Conservation (phyloP, 768 basidiomycete species). For the Termitomyces bulborhizus region DNA sequence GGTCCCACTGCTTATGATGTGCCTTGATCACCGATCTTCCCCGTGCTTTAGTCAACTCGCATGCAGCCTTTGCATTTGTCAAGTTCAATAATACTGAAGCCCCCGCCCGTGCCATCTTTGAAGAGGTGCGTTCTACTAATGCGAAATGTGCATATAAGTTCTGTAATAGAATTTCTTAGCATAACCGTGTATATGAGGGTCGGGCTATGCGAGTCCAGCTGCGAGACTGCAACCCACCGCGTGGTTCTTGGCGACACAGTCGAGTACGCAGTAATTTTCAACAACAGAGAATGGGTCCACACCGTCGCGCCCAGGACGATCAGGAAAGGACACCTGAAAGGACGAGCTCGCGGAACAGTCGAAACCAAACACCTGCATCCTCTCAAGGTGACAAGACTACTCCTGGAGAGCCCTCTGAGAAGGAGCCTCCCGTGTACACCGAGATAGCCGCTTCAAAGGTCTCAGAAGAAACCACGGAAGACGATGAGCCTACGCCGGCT, state of each 20-base stretch:
- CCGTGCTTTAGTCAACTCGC: constrained; percentile 42
- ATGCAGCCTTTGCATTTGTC: constrained; percentile 75
- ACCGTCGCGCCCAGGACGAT: constrained; percentile 22
- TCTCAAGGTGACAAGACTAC: not conserved
- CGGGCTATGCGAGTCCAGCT: constrained; percentile 72
- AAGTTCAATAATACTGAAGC: constrained; percentile 59
- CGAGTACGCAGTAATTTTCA: constrained; percentile 38
- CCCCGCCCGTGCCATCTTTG: constrained; percentile 59
- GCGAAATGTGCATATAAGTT: not conserved
- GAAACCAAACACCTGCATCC: not conserved
- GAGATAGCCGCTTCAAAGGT: constrained; percentile 6
- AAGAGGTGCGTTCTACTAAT: constrained; percentile 41
- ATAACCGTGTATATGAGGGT: constrained; percentile 63
- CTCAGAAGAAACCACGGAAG: not conserved
- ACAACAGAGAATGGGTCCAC: constrained; percentile 20
- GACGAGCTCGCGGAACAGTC: constrained; percentile 3
- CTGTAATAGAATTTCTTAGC: constrained; percentile 32
- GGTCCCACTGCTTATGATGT: constrained; percentile 14
- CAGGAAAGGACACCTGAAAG: constrained; percentile 11
- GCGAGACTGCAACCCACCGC: constrained; percentile 59
- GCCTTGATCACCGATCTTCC: not conserved
- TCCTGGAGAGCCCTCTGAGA: not conserved
- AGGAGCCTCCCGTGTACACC: constrained; percentile 10
- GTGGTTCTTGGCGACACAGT: constrained; percentile 39
- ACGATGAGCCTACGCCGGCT: not conserved